A percentile compares a stretch with the other conserved stretches of the same genome.
phyloP scores from a whole-genome alignment of 306 rosid genomes.

The Luffa acutangula region DNA sequence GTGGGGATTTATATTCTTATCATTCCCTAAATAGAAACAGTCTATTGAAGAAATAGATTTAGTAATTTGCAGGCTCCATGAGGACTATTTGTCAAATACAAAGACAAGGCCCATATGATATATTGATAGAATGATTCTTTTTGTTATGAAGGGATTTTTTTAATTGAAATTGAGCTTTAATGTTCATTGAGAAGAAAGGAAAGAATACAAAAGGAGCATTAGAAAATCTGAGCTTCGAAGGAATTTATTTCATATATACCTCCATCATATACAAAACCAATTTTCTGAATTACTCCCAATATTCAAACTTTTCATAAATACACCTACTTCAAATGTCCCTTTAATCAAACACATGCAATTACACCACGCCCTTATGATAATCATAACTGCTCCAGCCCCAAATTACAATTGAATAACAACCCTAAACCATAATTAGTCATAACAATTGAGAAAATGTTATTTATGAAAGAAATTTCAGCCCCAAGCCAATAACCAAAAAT shows the following conservation, averaged over 20 bases:
- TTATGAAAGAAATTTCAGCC: background rate
- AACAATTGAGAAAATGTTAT: background rate
- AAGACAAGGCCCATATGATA: background rate
- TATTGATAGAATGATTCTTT: background rate
- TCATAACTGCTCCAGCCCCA: background rate
- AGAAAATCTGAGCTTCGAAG: background rate
- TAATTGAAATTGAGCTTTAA: too few relatives aligned
- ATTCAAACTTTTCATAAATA: background rate
- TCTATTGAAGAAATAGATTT: background rate
- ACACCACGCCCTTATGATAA: background rate
- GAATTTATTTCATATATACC: background rate
- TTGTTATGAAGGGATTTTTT: background rate
- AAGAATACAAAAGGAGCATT: background rate
- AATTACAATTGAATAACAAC: background rate
- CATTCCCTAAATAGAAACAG: background rate
- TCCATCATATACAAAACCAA: background rate
- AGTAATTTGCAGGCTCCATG: background rate
- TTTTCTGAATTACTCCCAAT: background rate
- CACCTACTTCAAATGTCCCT: background rate
- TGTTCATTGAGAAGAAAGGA: background rate
- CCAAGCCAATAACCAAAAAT: background rate
- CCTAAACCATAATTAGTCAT: background rate
- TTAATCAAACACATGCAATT: background rate
- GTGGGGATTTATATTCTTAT: background rate
- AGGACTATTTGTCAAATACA: background rate